These are phyloP conservation scores for Leptographium radiaticola DNA, from an alignment of 2,329 filamentous ascomycete species.

Conservation along the genomic window DNA sequence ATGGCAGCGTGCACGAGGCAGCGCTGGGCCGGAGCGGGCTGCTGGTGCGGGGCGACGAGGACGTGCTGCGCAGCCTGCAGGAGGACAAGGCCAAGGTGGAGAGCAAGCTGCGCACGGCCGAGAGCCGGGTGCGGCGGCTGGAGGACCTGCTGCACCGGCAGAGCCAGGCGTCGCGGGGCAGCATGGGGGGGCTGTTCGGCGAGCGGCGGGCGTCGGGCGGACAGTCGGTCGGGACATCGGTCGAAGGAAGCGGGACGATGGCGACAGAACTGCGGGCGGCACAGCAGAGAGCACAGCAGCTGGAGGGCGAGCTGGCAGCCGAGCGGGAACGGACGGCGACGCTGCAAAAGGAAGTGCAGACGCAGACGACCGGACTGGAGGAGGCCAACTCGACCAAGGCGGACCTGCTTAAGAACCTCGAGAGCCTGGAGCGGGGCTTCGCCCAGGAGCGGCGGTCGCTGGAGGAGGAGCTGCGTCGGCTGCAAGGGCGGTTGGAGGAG, in stretches of 20 bases:
- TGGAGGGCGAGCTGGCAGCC: background rate
- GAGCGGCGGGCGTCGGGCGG: background rate
- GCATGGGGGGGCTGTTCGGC: conserved; percentile 37
- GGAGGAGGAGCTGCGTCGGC: conserved; percentile 63
- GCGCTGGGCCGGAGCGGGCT: conserved; percentile 76
- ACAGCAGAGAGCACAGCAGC: conserved; percentile 22
- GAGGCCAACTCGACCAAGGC: conserved; percentile 87
- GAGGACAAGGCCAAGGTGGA: conserved; percentile 69
- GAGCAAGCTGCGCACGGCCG: conserved; percentile 64
- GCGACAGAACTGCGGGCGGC: conserved; percentile 58
- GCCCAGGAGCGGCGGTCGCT: conserved; percentile 71
- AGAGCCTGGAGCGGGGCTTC: conserved; percentile 82
- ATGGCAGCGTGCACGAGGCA: conserved; percentile 89
- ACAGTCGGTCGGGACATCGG: background rate
- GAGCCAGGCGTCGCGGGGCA: conserved; percentile 42
- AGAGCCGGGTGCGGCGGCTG: conserved; percentile 78
- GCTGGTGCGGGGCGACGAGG: conserved; percentile 75
- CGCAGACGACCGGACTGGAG: conserved; percentile 44
- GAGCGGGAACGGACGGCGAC: conserved; percentile 22
- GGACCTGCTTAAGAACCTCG: conserved; percentile 88
- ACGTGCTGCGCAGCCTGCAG: conserved; percentile 62
- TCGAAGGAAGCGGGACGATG: background rate
- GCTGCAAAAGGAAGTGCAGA: conserved; percentile 57
- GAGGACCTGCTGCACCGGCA: conserved; percentile 89
- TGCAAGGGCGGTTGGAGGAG: conserved; percentile 71